A percentile compares a stretch with the other conserved stretches of the same genome.
Evolutionary conservation across 1,139 yeast genomes (phyloP).

Genomic region (Lodderomyces theae): DNA sequence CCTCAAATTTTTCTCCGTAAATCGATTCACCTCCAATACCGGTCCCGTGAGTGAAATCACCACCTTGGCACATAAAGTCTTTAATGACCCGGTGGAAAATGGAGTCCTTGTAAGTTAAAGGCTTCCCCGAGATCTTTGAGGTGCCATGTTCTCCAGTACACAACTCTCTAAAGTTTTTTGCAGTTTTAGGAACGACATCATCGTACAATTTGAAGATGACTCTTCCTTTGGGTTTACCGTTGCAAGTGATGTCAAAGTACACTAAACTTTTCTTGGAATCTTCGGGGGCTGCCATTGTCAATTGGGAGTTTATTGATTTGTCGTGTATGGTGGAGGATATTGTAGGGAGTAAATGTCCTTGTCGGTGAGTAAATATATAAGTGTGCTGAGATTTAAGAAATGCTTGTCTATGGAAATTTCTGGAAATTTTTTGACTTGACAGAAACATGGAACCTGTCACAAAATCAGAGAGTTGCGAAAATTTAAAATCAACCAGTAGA

Average conservation of each 20-base stretch:
- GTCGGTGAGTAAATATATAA: no score
- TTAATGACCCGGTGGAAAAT: constrained; percentile 90
- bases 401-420: constrained; percentile 2
- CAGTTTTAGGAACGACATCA: constrained; percentile 87
- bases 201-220: constrained; percentile 71
- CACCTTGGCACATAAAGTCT: constrained; percentile 93
- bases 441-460: background rate
- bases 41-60: constrained; percentile 85
- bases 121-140: constrained; percentile 57
- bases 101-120: constrained; percentile 73
- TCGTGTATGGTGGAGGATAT: no score
- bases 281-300: background rate
- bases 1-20: constrained; percentile 93
- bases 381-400: no score
- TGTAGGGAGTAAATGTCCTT: no score
- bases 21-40: constrained; percentile 96
- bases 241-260: constrained; percentile 72
- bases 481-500: background rate
- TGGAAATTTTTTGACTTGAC: background rate
- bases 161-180: constrained; percentile 87
- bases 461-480: background rate
- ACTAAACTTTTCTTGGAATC: constrained; percentile 29
- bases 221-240: constrained; percentile 65
- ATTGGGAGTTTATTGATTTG: background rate
- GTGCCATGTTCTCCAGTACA: constrained; percentile 87